Evolutionary conservation across 2,329 filamentous ascomycete genomes (phyloP).

Genomic region (Tolypocladium ovalisporum): DNA sequence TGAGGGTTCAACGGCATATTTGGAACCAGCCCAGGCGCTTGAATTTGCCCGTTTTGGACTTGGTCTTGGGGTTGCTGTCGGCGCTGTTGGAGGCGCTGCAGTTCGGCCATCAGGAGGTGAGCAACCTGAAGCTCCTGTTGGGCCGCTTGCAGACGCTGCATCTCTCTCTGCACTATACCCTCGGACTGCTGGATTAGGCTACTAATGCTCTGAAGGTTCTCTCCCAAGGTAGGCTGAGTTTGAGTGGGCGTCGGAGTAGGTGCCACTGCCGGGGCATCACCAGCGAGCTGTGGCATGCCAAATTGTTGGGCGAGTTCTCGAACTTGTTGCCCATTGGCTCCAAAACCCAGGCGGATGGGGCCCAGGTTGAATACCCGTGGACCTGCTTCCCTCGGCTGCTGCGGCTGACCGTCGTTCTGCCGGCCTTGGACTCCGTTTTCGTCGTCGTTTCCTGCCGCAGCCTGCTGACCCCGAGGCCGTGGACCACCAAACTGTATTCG

Average conservation of each 20-base stretch:
- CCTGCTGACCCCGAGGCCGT: conserved; percentile 6
- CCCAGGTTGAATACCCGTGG: conserved; percentile 62
- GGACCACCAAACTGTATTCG: conserved; percentile 19
- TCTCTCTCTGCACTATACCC: conserved; percentile 57
- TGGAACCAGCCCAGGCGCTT: conserved; percentile 2
- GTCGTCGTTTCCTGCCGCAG: conserved; percentile 4
- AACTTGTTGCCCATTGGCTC: conserved; percentile 57
- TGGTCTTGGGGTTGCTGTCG: conserved; percentile 27
- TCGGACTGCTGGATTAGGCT: conserved; percentile 56
- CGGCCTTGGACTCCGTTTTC: conserved; percentile 4
- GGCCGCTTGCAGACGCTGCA: conserved; percentile 49
- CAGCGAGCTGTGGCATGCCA: conserved; percentile 27
- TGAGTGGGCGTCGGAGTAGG: conserved; percentile 9
- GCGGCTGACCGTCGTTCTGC: conserved; percentile 8
- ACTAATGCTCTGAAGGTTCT: conserved; percentile 36
- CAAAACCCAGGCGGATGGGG: conserved; percentile 65
- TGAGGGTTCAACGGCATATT: conserved; percentile 3
- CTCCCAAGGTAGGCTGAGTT: conserved; percentile 9
- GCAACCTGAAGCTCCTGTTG: conserved; percentile 60
- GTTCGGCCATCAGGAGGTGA: conserved; percentile 55
- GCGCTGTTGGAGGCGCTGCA: conserved; percentile 50
- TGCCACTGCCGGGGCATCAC: conserved; percentile 11
- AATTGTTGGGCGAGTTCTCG: conserved; percentile 57
- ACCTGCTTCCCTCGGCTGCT: conserved; percentile 19
- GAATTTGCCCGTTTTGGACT: conserved; percentile 10